Conservation (phyloP, 352 stramenopile species). For the Globisporangium nodosum region DNA sequence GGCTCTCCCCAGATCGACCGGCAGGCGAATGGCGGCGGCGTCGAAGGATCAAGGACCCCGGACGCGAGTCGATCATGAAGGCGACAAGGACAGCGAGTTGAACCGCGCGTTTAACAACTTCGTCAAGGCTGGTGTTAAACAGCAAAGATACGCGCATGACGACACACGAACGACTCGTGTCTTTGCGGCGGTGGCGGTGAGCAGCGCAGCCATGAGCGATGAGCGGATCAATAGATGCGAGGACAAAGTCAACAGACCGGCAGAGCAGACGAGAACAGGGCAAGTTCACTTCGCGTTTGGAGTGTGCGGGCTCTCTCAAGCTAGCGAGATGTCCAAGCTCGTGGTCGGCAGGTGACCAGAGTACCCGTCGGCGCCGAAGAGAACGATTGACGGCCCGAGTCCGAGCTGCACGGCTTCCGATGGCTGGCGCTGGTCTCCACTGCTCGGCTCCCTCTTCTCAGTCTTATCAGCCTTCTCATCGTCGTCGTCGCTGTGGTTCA, state of each 20-base stretch:
- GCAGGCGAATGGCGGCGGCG: neutral
- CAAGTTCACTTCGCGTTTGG: no score
- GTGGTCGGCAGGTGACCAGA: neutral
- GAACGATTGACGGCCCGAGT: neutral
- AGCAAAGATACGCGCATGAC: neutral
- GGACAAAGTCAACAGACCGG: no score
- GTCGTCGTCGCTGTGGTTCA: constrained; percentile 62
- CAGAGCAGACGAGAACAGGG: no score
- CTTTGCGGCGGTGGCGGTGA: no score
- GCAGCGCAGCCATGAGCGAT: no score
- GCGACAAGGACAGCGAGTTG: neutral
- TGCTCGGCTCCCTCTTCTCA: constrained; percentile 10
- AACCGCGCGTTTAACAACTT: neutral
- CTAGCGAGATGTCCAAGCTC: neutral
- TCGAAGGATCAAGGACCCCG: no score
- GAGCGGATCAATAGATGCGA: no score
- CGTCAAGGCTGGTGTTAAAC: neutral
- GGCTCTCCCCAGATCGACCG: neutral
- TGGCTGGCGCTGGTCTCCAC: neutral
- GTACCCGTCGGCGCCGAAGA: neutral
- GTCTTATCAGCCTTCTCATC: constrained; percentile 40
- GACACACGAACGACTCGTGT: neutral
- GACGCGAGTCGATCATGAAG: neutral
- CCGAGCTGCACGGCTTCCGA: constrained; percentile 2
- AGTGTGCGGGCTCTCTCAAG: neutral